Conservation (phyloP, 2,329 filamentous ascomycete species). For the Fusarium gaditjirri region DNA sequence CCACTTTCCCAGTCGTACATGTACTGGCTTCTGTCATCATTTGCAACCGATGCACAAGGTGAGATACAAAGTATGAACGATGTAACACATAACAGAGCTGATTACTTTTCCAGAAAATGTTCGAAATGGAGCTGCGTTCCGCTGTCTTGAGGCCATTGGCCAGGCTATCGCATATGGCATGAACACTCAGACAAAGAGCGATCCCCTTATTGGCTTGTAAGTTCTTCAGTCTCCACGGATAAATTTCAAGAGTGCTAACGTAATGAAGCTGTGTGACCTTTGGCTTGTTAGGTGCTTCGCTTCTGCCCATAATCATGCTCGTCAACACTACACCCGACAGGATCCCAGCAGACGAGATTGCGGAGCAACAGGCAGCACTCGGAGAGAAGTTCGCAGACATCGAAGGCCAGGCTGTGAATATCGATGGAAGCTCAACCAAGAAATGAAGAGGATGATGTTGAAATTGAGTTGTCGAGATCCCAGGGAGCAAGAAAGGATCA, state of each 20-base stretch:
- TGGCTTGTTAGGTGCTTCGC: background rate
- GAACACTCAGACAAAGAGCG: slow-evolving; percentile 19
- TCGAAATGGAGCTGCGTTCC: slow-evolving; percentile 8
- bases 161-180: slow-evolving; percentile 18
- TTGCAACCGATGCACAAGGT: slow-evolving; percentile 21
- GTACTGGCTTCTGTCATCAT: slow-evolving; percentile 18
- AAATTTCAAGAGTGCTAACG: rapidly evolving
- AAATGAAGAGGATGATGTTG: background rate
- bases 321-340: slow-evolving; percentile 14
- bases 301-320: slow-evolving; percentile 21
- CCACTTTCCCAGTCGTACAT: slow-evolving; percentile 9
- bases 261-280: background rate
- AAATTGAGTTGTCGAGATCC: too few relatives aligned
- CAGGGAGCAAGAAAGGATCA: background rate
- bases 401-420: background rate
- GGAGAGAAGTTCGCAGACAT: slow-evolving; percentile 3
- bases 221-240: rapidly evolving
- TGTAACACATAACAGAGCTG: rapidly evolving
- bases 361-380: background rate
- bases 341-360: slow-evolving; percentile 16
- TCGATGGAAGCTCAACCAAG: background rate
- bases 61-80: rapidly evolving
- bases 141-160: slow-evolving; percentile 4
- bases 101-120: background rate
- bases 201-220: slow-evolving; percentile 4